phyloP scores from a whole-genome alignment of 2,329 filamentous ascomycete species.

The Coniella vitis region DNA sequence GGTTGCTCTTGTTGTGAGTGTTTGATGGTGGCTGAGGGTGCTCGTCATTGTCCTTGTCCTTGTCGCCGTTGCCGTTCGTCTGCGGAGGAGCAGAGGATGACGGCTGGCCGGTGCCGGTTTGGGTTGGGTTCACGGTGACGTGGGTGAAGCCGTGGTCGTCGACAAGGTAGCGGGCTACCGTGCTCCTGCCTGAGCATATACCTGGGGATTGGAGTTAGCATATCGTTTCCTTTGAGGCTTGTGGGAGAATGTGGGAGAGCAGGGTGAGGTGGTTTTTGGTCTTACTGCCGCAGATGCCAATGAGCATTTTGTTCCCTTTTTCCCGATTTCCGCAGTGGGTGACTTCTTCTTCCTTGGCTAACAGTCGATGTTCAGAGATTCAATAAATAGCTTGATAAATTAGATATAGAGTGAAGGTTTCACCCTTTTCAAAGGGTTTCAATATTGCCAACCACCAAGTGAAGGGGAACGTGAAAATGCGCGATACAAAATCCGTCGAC shows the following conservation, averaged over 20 bases:
- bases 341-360: neutral
- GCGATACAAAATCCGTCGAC: no score
- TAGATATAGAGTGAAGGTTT: no score
- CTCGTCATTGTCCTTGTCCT: neutral
- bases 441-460: no score
- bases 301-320: constrained; percentile 50
- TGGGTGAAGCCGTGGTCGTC: constrained; percentile 75
- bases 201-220: constrained; percentile 44
- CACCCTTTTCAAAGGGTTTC: no score
- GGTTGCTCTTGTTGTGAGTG: constrained; percentile 6
- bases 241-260: neutral
- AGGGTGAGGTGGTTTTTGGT: neutral
- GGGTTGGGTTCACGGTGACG: constrained; percentile 8
- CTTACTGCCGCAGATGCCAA: constrained; percentile 69
- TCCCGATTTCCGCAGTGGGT: neutral
- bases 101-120: neutral
- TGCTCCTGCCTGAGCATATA: constrained; percentile 88
- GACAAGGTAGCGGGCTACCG: constrained; percentile 81
- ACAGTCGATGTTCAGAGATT: no score
- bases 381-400: no score
- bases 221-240: no score
- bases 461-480: no score
- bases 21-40: neutral
- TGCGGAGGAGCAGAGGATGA: no score
- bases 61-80: no score